phyloP scores from a whole-genome alignment of 768 basidiomycete species.

The Boletus subcaerulescens region DNA sequence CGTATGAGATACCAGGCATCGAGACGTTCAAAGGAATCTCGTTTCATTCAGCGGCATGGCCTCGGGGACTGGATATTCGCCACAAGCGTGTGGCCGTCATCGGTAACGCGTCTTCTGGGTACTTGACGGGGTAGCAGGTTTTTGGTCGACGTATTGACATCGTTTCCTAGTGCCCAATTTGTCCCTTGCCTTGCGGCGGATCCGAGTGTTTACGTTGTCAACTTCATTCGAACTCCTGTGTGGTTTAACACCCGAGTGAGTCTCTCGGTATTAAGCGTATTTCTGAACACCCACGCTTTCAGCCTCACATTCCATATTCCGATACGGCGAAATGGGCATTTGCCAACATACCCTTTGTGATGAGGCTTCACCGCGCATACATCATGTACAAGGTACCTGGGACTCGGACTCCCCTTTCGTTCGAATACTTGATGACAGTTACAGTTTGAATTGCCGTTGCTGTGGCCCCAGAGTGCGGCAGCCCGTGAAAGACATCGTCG shows the following conservation, averaged over 20 bases:
- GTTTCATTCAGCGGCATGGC: constrained; percentile 57
- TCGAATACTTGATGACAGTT: neutral
- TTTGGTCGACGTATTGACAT: neutral
- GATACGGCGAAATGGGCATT: constrained; percentile 49
- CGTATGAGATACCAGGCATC: constrained; percentile 33
- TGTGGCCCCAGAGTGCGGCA: constrained; percentile 9
- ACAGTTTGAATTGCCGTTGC: constrained; percentile 20
- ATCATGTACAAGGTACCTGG: constrained; percentile 45
- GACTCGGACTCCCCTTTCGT: too few relatives aligned
- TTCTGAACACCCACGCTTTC: constrained; percentile 30
- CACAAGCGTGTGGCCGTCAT: constrained; percentile 44
- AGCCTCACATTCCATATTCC: constrained; percentile 38
- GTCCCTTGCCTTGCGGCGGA: constrained; percentile 53
- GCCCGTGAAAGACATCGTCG: constrained; percentile 11
- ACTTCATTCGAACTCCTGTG: constrained; percentile 59
- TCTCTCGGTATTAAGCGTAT: neutral
- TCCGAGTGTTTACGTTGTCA: constrained; percentile 49
- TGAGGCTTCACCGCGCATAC: constrained; percentile 49
- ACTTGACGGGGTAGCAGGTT: constrained; percentile 12
- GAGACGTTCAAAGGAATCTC: constrained; percentile 43
- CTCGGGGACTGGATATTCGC: constrained; percentile 36
- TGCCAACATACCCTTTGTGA: constrained; percentile 47
- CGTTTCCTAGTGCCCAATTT: constrained; percentile 52
- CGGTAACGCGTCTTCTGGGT: constrained; percentile 68
- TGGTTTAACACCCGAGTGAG: constrained; percentile 57